Evolutionary conservation across 331 rosid species (phyloP), one percentile per base, ranked within the genome.

Genomic region (Saraca asoca): DNA sequence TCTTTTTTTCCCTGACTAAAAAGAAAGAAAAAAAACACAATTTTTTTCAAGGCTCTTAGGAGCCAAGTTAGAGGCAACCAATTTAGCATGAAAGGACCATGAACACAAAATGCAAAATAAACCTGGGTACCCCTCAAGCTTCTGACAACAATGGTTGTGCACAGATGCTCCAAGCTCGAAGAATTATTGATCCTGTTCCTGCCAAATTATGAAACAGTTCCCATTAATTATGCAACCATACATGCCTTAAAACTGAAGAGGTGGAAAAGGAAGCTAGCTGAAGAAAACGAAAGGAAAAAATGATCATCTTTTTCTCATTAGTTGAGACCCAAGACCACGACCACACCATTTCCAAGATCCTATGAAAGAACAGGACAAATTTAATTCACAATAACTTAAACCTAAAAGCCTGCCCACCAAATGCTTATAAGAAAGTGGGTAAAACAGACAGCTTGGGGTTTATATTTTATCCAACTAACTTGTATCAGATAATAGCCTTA

Each of bases 111-210:
- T 76, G 74, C 76, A 61, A 65, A 69, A 60, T 69, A 46, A 78
- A 81, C 87, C 84, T 75, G 77, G 77, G 70, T 51, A 58, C 78
- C 66, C 76, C 68, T 61, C 5, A 68, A 50, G 58, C 82, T 75
- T 74, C 62, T 51, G 76, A 75, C 58, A 19, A 62, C 15, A 15
- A 67, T 65, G 53, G 12, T 44, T 43, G 77, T 31, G 64, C 46
- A 66, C 46, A 49, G 63, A 75, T 14, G 75, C 55, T 54, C 46
- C 43, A 35, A 15, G 63, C 37, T n/a, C n/a, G n/a, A 14, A 42
- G 13, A 69, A 63, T 39, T 35, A 44, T 78, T 58, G 85, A 55
- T 73, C 88, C 53, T 14, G 68, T 64, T 82, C 97, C 97, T 91
- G 89, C 62, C 56, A 72, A 72, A 66, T 55, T 17, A 64, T 14